Percentiles rank a stretch among this genome's conserved stretches.
Conservation (phyloP, 2,329 filamentous ascomycete genomes). For the Ophidiomyces ophidiicola region DNA sequence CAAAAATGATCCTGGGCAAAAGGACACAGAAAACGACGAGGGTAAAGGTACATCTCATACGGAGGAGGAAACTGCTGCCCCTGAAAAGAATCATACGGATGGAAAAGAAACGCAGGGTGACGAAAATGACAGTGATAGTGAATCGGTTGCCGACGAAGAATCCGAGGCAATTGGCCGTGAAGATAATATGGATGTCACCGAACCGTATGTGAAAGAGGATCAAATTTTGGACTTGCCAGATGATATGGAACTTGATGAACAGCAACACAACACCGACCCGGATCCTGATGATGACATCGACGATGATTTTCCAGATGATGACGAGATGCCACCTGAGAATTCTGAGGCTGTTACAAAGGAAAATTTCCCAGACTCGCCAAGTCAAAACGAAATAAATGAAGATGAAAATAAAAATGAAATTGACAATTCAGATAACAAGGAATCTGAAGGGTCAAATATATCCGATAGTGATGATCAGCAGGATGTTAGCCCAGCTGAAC, state of each 20-base stretch:
- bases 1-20: constrained; percentile 49
- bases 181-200: constrained; percentile 50
- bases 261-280: constrained; percentile 45
- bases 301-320: constrained; percentile 35
- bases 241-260: constrained; percentile 69
- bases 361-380: constrained; percentile 24
- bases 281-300: constrained; percentile 39
- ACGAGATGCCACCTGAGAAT: constrained; percentile 25
- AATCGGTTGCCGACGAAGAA: constrained; percentile 43
- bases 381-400: constrained; percentile 24
- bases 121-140: constrained; percentile 47
- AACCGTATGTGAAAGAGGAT: constrained; percentile 69
- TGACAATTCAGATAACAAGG: constrained; percentile 20
- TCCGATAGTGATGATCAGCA: constrained; percentile 43
- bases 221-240: constrained; percentile 75
- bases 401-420: constrained; percentile 28
- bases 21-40: constrained; percentile 65
- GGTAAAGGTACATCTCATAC: constrained; percentile 39
- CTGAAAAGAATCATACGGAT: constrained; percentile 45
- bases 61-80: constrained; percentile 50
- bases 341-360: constrained; percentile 16
- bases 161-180: constrained; percentile 51
- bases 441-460: background rate
- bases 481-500: constrained; percentile 34
- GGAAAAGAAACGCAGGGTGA: constrained; percentile 43